A percentile compares a stretch with the other conserved stretches of the same genome.
These are phyloP conservation scores for Coemansia sp. DNA, from an alignment of 192 early-diverging fungal species.

Conservation along the genomic window DNA sequence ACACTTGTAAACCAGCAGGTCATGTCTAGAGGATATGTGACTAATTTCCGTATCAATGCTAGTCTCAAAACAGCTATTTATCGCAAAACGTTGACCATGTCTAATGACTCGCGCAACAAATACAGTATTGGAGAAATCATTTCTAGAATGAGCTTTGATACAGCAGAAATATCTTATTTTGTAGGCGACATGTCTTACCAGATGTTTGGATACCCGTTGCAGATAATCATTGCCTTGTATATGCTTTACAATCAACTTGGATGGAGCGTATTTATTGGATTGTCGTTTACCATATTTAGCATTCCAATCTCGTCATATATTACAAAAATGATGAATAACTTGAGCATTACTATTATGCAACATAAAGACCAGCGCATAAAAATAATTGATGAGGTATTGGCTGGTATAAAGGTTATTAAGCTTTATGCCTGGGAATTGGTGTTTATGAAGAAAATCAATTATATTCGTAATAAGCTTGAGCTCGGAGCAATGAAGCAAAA, in stretches of 20 bases:
- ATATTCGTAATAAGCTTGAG: conserved; percentile 39
- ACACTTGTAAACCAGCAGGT: too few relatives aligned
- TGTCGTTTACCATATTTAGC: conserved; percentile 78
- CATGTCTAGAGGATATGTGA: too few relatives aligned
- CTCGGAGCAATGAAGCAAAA: conserved; percentile 43
- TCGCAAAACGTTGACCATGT: conserved; percentile 81
- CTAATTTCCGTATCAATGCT: too few relatives aligned
- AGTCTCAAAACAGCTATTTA: conserved; percentile 87
- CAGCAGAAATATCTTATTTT: conserved; percentile 12
- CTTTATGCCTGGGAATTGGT: conserved; percentile 57
- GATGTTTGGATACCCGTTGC: too few relatives aligned
- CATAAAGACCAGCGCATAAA: conserved; percentile 66
- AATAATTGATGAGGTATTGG: conserved; percentile 65
- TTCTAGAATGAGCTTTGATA: conserved; percentile 73
- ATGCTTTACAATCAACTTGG: conserved; percentile 85
- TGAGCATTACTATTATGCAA: conserved; percentile 85
- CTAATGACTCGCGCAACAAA: conserved; percentile 78
- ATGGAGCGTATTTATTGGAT: conserved; percentile 81
- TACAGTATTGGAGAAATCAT: conserved; percentile 83
- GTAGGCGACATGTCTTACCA: conserved; percentile 21
- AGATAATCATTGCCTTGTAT: conserved; percentile 41
- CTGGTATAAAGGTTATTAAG: conserved; percentile 70
- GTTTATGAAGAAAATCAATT: conserved; percentile 1
- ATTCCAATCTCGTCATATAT: conserved; percentile 80
- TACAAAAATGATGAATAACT: conserved; percentile 67